phyloP scores from a whole-genome alignment of 345 rosid species.

The Sapria himalayana region DNA sequence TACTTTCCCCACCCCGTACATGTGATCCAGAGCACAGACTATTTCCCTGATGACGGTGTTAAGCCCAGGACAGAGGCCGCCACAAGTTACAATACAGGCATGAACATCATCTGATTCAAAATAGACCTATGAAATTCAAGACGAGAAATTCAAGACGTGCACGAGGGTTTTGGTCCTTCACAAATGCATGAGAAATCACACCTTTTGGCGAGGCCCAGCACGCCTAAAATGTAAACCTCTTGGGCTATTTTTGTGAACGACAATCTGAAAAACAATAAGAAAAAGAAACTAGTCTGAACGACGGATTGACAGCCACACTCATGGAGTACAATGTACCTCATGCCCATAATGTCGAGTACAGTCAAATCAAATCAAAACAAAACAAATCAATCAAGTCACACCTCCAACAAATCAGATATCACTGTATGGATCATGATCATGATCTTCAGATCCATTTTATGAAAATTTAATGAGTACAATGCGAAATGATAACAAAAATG shows the following conservation, averaged over 20 bases:
- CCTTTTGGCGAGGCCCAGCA: slow-evolving; percentile 91
- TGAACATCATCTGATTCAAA: slow-evolving; percentile 60
- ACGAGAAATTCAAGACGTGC: too few relatives aligned
- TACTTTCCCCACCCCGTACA: slow-evolving; percentile 69
- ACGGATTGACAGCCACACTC: neutral
- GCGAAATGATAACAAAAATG: neutral
- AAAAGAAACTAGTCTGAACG: neutral
- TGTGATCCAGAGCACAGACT: slow-evolving; percentile 44
- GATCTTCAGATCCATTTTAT: too few relatives aligned
- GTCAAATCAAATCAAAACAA: neutral
- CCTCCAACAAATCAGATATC: neutral
- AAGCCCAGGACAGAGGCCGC: slow-evolving; percentile 87
- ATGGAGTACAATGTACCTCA: neutral
- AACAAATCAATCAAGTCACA: neutral
- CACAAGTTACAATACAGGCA: slow-evolving; percentile 85
- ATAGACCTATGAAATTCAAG: slow-evolving; percentile 28
- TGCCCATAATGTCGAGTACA: neutral
- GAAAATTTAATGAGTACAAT: too few relatives aligned
- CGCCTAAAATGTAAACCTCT: slow-evolving; percentile 83
- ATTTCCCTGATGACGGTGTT: slow-evolving; percentile 82
- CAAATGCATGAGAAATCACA: slow-evolving; percentile 8
- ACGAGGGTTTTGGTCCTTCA: too few relatives aligned
- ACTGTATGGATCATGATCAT: too few relatives aligned
- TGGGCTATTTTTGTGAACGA: slow-evolving; percentile 53
- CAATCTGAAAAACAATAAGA: slow-evolving; percentile 22